Evolutionary conservation across 352 stramenopile genomes (phyloP), one percentile per base, ranked within the genome.

Genomic region (Phytophthora constricta): DNA sequence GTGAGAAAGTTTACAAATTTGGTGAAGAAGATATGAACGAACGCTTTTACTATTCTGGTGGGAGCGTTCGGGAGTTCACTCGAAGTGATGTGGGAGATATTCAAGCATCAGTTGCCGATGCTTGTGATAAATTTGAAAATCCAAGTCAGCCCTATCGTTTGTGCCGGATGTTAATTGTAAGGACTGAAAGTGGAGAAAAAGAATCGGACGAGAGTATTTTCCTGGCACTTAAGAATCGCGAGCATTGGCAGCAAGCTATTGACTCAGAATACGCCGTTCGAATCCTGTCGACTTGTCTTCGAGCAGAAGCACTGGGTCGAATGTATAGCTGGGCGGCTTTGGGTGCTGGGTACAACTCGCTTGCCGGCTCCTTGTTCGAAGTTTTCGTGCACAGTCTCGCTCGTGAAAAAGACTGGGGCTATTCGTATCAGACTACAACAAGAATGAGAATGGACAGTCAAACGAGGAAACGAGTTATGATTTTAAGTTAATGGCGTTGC

Each of bases 61-160:
- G 52, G 22, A 49, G 34, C 20, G 51, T 57, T 4, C 49, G 27
- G 25, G 49, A 57, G 4, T 57, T 57, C 17, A 45, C 49, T n/a
- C 26, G 22, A 20, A 7, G 26, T 10, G 25, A 5, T 5, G 19
- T 20, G 10, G 37, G n/a, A 20, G 17, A 17, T 20, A 45, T 45
- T 19, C 37, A 20, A 17, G n/a, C 4, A 14, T 4, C 9, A 19
- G 17, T 34, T 17, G 43, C 26, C 22, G 17, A 4, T 11, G 43
- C 22, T 31, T 28, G 11, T 14, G n/a, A 13, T 28, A 2, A 5
- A 4, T 17, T 50, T 1, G 17, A 50, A 17, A n/a, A 50, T 45
- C 9, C 17, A 17, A 23, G 7, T 20, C 16, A 47, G 16, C 41
- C 7, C n/a, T n/a, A n/a, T n/a, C n/a, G n/a, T n/a, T n/a, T n/a